Evolutionary conservation across 1,284 basidiomycete genomes (phyloP).

Genomic region (Paramarasmius palmivorus): DNA sequence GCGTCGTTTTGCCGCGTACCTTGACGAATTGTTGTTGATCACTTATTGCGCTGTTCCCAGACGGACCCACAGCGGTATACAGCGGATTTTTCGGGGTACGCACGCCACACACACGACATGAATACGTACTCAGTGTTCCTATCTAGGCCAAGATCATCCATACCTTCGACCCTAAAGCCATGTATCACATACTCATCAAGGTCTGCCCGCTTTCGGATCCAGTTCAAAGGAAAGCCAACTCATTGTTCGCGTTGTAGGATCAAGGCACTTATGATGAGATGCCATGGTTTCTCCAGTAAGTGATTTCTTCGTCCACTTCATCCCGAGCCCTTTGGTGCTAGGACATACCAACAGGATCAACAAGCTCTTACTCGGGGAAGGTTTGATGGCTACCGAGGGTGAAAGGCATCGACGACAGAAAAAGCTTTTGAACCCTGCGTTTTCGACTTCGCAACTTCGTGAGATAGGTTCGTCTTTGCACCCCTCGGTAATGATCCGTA

Average conservation of each 20-base stretch:
- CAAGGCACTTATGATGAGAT: too few relatives aligned
- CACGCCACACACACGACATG: neutral
- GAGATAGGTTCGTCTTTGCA: conserved; percentile 17
- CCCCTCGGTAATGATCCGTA: neutral
- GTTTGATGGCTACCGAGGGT: conserved; percentile 16
- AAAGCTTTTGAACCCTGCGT: conserved; percentile 40
- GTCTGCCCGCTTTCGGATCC: conserved; percentile 25
- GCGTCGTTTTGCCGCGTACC: too few relatives aligned
- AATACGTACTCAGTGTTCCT: too few relatives aligned
- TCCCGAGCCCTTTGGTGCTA: too few relatives aligned
- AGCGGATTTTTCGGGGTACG: conserved; percentile 28
- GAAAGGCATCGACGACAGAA: conserved; percentile 34
- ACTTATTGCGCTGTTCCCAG: too few relatives aligned
- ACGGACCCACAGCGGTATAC: too few relatives aligned
- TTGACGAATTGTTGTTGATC: too few relatives aligned
- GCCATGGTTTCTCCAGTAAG: too few relatives aligned
- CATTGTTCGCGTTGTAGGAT: conserved; percentile 4
- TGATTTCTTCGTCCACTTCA: too few relatives aligned
- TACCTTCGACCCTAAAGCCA: conserved; percentile 33
- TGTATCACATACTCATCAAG: conserved; percentile 37
- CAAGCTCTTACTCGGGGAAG: too few relatives aligned
- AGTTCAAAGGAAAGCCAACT: conserved; percentile 7
- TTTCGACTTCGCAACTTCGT: conserved; percentile 36
- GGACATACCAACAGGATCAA: too few relatives aligned
- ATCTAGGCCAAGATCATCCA: conserved; percentile 28